These are phyloP conservation scores for Dictyophora rubrovolvata DNA, from an alignment of 768 basidiomycete genomes.

Conservation along the genomic window DNA sequence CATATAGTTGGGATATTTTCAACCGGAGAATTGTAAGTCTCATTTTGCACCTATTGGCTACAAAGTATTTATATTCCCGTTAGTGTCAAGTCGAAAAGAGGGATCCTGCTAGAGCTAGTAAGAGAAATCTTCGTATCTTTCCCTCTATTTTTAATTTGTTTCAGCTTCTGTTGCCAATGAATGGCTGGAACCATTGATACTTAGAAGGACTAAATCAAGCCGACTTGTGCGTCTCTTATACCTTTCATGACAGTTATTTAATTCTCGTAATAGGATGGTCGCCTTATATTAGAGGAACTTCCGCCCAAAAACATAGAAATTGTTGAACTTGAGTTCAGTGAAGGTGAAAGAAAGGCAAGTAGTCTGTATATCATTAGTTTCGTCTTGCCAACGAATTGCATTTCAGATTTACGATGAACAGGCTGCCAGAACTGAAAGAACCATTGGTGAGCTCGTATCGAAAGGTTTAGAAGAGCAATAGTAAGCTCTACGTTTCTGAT, in stretches of 20 bases:
- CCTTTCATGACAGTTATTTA: neutral
- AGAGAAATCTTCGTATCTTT: constrained; percentile 3
- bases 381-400: neutral
- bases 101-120: constrained; percentile 54
- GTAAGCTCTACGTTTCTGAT: constrained; percentile 28
- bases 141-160: neutral
- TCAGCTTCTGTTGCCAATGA: constrained; percentile 51
- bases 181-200: constrained; percentile 52
- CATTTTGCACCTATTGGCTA: neutral
- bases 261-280: constrained; percentile 38
- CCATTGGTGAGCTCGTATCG: neutral
- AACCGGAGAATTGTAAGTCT: constrained; percentile 41
- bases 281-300: constrained; percentile 51
- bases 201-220: constrained; percentile 65
- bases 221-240: constrained; percentile 18
- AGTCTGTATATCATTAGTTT: neutral
- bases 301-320: constrained; percentile 52
- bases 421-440: neutral
- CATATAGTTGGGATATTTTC: constrained; percentile 45
- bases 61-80: neutral
- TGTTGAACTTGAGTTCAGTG: constrained; percentile 48
- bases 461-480: constrained; percentile 33
- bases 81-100: constrained; percentile 43
- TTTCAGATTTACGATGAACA: constrained; percentile 8
- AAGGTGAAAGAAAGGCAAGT: constrained; percentile 53